A percentile compares a stretch with the other conserved stretches of the same genome.
Conservation (phyloP, 176 grass and related monocot species). For the Typha latifolia region DNA sequence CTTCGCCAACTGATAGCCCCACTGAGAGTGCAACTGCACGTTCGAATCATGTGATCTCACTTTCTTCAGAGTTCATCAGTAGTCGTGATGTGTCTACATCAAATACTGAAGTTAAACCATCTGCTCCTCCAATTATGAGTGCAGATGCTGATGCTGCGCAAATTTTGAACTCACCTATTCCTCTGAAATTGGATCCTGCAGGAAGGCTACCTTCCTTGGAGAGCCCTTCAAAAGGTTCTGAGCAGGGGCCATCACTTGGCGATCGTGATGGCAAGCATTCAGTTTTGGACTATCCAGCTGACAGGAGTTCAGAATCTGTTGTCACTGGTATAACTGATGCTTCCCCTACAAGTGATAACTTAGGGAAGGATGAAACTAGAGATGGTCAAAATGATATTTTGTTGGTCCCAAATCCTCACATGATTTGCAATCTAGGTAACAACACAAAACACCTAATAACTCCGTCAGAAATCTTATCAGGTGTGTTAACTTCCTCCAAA, state of each 20-base stretch:
- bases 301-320: slow-evolving; percentile 41
- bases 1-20: slow-evolving; percentile 11
- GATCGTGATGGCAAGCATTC: slow-evolving; percentile 38
- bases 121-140: slow-evolving; percentile 25
- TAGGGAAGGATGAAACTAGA: slow-evolving; percentile 34
- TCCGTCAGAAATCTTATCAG: slow-evolving; percentile 73
- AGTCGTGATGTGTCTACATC: slow-evolving; percentile 31
- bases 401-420: slow-evolving; percentile 30
- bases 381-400: slow-evolving; percentile 28
- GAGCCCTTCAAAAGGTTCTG: slow-evolving; percentile 33
- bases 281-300: slow-evolving; percentile 33
- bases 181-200: slow-evolving; percentile 33
- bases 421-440: slow-evolving; percentile 34
- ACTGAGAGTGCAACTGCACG: slow-evolving; percentile 24
- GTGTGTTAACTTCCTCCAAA: slow-evolving; percentile 43
- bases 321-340: slow-evolving; percentile 21
- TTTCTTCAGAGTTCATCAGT: slow-evolving; percentile 21
- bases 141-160: slow-evolving; percentile 35
- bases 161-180: slow-evolving; percentile 25
- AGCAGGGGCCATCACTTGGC: slow-evolving; percentile 32
- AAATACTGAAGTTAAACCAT: slow-evolving; percentile 37
- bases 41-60: slow-evolving; percentile 10
- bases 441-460: slow-evolving; percentile 58
- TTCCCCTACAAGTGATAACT: slow-evolving; percentile 27
- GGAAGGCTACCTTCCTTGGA: slow-evolving; percentile 35